These are phyloP conservation scores for Podosphaera fusca DNA, from an alignment of 2,329 filamentous ascomycete genomes.

Conservation along the genomic window DNA sequence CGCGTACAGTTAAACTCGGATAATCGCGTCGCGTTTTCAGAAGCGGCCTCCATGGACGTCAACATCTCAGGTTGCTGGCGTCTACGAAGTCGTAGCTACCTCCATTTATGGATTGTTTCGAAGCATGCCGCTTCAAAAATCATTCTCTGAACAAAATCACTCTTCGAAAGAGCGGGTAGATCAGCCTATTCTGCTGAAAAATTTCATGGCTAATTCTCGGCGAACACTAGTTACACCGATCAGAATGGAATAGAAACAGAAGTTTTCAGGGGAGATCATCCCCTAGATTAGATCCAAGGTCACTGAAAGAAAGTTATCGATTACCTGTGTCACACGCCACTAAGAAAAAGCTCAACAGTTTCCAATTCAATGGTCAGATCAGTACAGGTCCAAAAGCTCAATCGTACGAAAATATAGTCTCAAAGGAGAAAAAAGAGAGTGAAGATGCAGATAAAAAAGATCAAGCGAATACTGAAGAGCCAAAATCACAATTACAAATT, in stretches of 20 bases:
- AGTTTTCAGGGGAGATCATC: conserved; percentile 11
- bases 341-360: conserved; percentile 34
- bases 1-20: not conserved
- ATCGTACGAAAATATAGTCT: conserved; percentile 6
- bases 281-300: conserved; percentile 7
- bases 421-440: conserved; percentile 13
- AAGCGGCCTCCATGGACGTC: not conserved
- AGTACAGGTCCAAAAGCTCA: conserved; percentile 9
- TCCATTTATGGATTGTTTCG: not conserved
- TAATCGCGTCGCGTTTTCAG: not conserved
- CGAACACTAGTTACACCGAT: conserved; percentile 8
- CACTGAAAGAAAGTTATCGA: conserved; percentile 12
- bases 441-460: conserved; percentile 1
- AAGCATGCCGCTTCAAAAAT: conserved; percentile 17
- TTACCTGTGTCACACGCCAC: conserved; percentile 26
- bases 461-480: not conserved
- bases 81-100: not conserved
- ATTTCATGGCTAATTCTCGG: not conserved
- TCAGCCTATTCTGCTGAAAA: not conserved
- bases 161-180: conserved; percentile 13
- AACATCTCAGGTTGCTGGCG: not conserved
- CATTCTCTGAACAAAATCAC: conserved; percentile 17
- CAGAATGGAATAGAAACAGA: conserved; percentile 14
- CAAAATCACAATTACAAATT: not conserved
- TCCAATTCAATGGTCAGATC: conserved; percentile 24